These are phyloP conservation scores for Dacryopinax primogenitus DNA, from an alignment of 768 basidiomycete species.

Conservation along the genomic window DNA sequence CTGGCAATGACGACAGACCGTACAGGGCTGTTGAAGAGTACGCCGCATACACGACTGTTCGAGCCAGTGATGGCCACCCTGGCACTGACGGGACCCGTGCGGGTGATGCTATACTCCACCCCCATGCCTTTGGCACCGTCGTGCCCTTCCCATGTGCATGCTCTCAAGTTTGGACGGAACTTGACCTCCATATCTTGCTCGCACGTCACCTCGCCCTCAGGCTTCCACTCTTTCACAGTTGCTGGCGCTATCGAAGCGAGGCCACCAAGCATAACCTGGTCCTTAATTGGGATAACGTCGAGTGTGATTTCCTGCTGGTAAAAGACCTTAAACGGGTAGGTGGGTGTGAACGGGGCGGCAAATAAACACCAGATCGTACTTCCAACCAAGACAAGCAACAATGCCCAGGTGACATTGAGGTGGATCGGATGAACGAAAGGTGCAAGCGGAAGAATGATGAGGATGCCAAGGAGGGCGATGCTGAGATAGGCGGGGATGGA, in stretches of 20 bases:
- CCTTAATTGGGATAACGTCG: background rate
- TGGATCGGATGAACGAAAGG: conserved; percentile 11
- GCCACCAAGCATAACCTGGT: background rate
- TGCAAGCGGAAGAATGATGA: conserved; percentile 7
- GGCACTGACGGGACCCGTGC: background rate
- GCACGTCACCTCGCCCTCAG: background rate
- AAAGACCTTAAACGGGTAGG: background rate
- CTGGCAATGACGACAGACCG: background rate
- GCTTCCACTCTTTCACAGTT: background rate
- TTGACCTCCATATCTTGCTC: background rate
- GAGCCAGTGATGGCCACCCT: background rate
- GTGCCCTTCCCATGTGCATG: background rate
- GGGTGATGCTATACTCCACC: background rate
- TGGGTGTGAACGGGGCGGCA: conserved; percentile 7
- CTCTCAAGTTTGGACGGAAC: background rate
- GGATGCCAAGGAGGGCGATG: background rate
- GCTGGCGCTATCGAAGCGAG: background rate
- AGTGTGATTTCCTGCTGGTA: background rate
- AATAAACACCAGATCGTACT: background rate
- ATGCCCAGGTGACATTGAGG: background rate
- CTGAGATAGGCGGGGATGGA: background rate
- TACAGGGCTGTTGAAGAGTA: background rate
- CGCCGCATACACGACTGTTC: background rate
- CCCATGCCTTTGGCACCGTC: background rate
- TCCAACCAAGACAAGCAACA: background rate